phyloP scores from a whole-genome alignment of 495 filamentous ascomycete genomes.

The Podospora comata region DNA sequence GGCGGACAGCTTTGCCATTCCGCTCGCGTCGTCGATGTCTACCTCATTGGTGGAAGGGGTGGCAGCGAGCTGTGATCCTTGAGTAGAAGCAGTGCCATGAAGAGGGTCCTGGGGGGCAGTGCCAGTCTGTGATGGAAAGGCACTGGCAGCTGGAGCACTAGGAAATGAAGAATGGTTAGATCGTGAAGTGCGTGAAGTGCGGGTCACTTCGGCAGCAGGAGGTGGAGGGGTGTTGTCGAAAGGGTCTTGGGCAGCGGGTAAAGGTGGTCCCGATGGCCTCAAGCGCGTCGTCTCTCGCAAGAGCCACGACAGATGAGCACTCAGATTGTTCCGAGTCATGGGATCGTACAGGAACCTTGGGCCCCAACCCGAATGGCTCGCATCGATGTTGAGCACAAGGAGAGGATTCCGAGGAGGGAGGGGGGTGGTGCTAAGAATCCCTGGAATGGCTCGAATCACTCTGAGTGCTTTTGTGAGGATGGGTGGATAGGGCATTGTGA shows the following conservation, averaged over 20 bases:
- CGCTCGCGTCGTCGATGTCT: neutral
- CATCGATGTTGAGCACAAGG: conserved; percentile 19
- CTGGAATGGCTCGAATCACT: neutral
- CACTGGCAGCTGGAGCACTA: neutral
- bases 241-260: conserved; percentile 31
- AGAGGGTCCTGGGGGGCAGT: neutral
- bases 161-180: neutral
- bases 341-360: conserved; percentile 38
- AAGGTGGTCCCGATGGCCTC: conserved; percentile 31
- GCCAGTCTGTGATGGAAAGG: neutral
- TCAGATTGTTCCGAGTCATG: conserved; percentile 58
- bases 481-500: conserved; percentile 7
- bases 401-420: neutral
- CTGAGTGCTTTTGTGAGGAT: conserved; percentile 21
- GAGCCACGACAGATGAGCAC: conserved; percentile 26
- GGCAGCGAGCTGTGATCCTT: neutral
- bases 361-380: conserved; percentile 32
- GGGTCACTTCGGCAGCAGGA: neutral
- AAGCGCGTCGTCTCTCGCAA: conserved; percentile 35
- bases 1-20: conserved; percentile 1
- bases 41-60: neutral
- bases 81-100: neutral
- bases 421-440: neutral
- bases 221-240: conserved; percentile 19
- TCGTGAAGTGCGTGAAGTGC: neutral